Percentiles rank a stretch among this genome's conserved stretches.
These are phyloP conservation scores for Pestalotiopsis sp. DNA, from an alignment of 2,329 filamentous ascomycete genomes.

Conservation along the genomic window DNA sequence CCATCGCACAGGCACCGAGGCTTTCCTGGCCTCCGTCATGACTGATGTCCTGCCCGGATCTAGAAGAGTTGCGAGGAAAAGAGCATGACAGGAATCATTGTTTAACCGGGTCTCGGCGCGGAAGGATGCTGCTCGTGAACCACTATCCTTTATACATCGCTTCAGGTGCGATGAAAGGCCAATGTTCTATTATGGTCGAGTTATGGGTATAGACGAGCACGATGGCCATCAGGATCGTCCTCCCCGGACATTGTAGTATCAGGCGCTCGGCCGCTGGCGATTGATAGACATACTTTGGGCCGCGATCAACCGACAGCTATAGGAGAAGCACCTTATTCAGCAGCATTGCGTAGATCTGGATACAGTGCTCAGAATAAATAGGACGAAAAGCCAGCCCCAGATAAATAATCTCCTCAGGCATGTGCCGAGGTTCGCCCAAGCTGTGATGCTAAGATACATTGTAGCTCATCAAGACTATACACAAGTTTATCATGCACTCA, in stretches of 20 bases:
- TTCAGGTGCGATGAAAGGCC: background rate
- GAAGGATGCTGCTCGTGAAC: background rate
- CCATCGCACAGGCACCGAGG: slow-evolving; percentile 6
- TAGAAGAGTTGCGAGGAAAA: background rate
- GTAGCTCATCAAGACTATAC: background rate
- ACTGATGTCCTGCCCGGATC: background rate
- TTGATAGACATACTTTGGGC: background rate
- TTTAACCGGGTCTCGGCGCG: too few species aligned
- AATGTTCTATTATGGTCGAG: too few species aligned
- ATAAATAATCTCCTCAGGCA: background rate
- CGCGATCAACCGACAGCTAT: background rate
- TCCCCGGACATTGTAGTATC: too few species aligned
- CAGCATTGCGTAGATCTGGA: background rate
- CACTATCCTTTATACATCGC: background rate
- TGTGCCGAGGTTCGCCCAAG: background rate
- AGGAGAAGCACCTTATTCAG: background rate
- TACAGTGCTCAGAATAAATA: too few species aligned
- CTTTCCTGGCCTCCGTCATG: background rate
- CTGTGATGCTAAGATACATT: background rate
- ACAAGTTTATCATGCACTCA: background rate
- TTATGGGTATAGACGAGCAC: too few species aligned
- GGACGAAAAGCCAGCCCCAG: background rate
- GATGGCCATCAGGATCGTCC: too few species aligned
- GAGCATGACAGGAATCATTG: background rate
- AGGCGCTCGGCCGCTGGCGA: background rate